Evolutionary conservation across 768 basidiomycete species (phyloP).

Genomic region (Heimioporus sp.): DNA sequence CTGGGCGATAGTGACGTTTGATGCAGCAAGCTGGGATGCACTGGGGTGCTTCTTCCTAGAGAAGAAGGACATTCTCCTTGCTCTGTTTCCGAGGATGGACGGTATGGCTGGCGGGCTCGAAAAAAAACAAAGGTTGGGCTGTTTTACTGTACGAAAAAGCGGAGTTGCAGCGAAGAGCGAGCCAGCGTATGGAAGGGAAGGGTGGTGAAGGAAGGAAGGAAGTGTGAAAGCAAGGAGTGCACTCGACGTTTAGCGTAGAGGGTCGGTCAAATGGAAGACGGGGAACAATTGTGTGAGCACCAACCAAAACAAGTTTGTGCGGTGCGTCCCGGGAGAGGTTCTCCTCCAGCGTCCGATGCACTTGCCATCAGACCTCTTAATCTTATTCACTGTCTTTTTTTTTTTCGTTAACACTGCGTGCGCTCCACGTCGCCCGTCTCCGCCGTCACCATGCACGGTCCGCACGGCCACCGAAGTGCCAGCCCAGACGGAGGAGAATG

Average conservation of each 20-base stretch:
- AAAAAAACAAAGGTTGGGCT: constrained; percentile 14
- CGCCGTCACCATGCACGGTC: not conserved
- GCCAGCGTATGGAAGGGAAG: constrained; percentile 23
- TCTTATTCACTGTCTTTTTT: not conserved
- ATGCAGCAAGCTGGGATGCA: constrained; percentile 39
- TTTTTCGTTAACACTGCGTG: constrained; percentile 1
- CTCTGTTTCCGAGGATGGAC: constrained; percentile 58
- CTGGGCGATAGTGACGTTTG: constrained; percentile 57
- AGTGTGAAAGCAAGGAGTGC: not conserved
- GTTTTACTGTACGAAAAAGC: constrained; percentile 12
- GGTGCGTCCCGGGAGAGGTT: too few relatives aligned
- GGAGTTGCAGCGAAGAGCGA: constrained; percentile 11
- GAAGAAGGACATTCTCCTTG: constrained; percentile 92
- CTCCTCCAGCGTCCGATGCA: too few relatives aligned
- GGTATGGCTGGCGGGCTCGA: constrained; percentile 53
- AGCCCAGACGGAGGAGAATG: not conserved
- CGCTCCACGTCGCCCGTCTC: constrained; percentile 4
- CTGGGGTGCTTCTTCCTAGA: constrained; percentile 78
- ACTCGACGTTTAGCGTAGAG: constrained; percentile 9
- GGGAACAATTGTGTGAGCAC: constrained; percentile 13
- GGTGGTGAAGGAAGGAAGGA: constrained; percentile 11
- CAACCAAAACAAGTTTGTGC: not conserved
- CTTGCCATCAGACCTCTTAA: not conserved
- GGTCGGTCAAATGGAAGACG: not conserved
- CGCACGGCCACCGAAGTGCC: not conserved